These are phyloP conservation scores for Zygosaccharomyces rouxii DNA, from an alignment of 805 yeast genomes.

Conservation along the genomic window DNA sequence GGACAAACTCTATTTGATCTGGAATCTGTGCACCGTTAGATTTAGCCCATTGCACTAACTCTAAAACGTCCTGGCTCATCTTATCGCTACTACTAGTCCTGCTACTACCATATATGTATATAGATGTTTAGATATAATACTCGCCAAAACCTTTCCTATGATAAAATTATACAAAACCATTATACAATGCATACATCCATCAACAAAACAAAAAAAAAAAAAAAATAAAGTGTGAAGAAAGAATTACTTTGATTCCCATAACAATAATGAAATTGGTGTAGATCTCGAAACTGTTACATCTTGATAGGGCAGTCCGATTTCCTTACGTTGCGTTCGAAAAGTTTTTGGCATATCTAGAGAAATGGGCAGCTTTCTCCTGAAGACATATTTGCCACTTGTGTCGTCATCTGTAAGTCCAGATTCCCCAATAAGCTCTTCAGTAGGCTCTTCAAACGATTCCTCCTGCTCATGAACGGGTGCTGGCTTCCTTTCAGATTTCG, in stretches of 20 bases:
- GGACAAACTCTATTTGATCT: constrained; percentile 34
- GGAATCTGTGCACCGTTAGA: constrained; percentile 37
- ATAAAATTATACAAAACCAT: background rate
- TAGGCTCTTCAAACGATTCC: background rate
- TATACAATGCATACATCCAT: background rate
- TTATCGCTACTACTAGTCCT: background rate
- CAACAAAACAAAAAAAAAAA: background rate
- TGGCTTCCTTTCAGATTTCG: background rate
- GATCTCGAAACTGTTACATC: constrained; percentile 5
- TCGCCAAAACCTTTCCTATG: no score
- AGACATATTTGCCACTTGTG: background rate
- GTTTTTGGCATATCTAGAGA: background rate
- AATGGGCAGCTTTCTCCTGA: background rate
- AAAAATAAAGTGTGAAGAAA: no score
- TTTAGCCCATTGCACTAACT: constrained; percentile 38
- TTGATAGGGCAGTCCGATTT: constrained; percentile 3
- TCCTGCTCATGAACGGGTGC: background rate
- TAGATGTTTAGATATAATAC: background rate
- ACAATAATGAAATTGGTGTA: constrained; percentile 6
- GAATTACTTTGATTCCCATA: constrained; percentile 6
- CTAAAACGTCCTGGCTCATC: background rate
- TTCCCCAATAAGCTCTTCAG: background rate
- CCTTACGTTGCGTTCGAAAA: constrained; percentile 2
- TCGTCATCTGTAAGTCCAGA: background rate
- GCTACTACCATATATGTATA: no score